These are phyloP conservation scores for Magnusiomyces paraingens DNA, from an alignment of 1,139 yeast genomes.

Conservation along the genomic window DNA sequence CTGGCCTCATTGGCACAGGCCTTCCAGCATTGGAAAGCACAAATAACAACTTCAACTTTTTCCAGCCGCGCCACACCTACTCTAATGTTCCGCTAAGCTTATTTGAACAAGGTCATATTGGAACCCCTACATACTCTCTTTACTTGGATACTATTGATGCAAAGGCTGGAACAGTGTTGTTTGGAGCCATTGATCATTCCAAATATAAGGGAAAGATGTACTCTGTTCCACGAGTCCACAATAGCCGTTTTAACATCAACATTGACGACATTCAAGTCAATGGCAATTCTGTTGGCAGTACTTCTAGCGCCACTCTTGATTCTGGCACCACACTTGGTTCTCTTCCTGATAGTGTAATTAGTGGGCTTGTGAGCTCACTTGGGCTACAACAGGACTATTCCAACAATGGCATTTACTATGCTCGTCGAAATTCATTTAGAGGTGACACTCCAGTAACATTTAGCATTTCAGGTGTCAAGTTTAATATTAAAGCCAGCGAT, in stretches of 20 bases:
- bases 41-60: conserved; percentile 10
- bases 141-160: conserved; percentile 21
- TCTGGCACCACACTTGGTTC: conserved; percentile 27
- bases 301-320: conserved; percentile 20
- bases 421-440: conserved; percentile 4
- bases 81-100: conserved; percentile 22
- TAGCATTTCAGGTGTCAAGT: conserved; percentile 21
- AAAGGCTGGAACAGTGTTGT: conserved; percentile 36
- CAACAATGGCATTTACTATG: conserved; percentile 8
- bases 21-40: conserved; percentile 19
- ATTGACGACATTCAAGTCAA: conserved; percentile 15
- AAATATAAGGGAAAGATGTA: conserved; percentile 38
- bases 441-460: conserved; percentile 15
- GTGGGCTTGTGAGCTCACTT: conserved; percentile 16
- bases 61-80: conserved; percentile 14
- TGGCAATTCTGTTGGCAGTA: conserved; percentile 10
- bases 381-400: conserved; percentile 12
- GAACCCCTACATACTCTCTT: conserved; percentile 41
- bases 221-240: conserved; percentile 19
- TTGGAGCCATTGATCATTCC: conserved; percentile 47
- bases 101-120: conserved; percentile 38
- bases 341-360: conserved; percentile 18
- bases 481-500: conserved; percentile 17
- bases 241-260: conserved; percentile 14
- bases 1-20: conserved; percentile 25